phyloP scores from a whole-genome alignment of 2,329 filamentous ascomycete species.

The Emydomyces testavorans region DNA sequence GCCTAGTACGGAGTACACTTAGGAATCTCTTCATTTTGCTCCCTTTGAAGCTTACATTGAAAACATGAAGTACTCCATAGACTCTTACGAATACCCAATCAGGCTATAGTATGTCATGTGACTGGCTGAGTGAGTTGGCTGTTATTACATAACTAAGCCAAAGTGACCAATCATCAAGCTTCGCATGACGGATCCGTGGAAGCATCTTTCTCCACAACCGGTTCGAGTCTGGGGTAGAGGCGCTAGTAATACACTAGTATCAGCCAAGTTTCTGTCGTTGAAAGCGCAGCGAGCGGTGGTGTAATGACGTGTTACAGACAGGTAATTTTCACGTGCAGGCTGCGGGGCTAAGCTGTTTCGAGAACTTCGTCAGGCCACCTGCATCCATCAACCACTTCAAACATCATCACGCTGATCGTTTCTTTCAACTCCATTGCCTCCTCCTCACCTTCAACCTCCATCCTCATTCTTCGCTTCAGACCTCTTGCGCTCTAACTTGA shows the following conservation, averaged over 20 bases:
- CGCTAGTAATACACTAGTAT: neutral
- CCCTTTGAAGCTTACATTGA: too few relatives aligned
- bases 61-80: too few relatives aligned
- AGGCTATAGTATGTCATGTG: too few relatives aligned
- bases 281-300: neutral
- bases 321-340: constrained; percentile 7
- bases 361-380: neutral
- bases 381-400: neutral
- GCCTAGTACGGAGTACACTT: too few relatives aligned
- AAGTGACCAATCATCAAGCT: too few relatives aligned
- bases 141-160: too few relatives aligned
- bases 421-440: neutral
- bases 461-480: neutral
- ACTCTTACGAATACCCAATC: too few relatives aligned
- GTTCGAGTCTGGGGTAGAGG: constrained; percentile 5
- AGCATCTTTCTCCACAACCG: neutral
- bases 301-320: neutral
- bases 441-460: neutral
- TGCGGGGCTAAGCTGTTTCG: neutral
- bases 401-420: neutral
- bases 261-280: neutral
- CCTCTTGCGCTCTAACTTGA: neutral
- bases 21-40: too few relatives aligned
- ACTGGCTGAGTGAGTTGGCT: too few relatives aligned
- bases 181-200: neutral